phyloP scores from a whole-genome alignment of 2,329 filamentous ascomycete species.

The Penicillium sp. region DNA sequence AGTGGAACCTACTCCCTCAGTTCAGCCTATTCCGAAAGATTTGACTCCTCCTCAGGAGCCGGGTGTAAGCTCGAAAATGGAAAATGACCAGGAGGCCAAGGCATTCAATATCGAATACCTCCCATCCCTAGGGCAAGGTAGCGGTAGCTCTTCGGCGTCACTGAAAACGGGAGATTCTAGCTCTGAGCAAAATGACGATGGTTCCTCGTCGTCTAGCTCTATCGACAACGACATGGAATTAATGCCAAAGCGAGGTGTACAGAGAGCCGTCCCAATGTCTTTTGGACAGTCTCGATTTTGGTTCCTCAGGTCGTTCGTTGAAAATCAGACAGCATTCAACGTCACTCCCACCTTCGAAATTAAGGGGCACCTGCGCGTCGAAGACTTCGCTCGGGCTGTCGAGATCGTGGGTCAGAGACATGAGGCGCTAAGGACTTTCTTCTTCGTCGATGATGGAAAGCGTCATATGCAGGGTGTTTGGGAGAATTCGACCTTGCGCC shows the following conservation, averaged over 20 bases:
- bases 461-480: slow-evolving; percentile 21
- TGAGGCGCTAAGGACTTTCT: slow-evolving; percentile 32
- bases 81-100: too few relatives aligned
- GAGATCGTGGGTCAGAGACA: slow-evolving; percentile 25
- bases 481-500: slow-evolving; percentile 19
- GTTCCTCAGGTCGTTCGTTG: slow-evolving; percentile 27
- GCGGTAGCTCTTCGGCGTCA: slow-evolving; percentile 10
- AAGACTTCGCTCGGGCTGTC: slow-evolving; percentile 33
- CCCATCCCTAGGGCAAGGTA: not conserved
- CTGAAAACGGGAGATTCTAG: slow-evolving; percentile 11
- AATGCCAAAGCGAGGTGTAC: slow-evolving; percentile 2
- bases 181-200: slow-evolving; percentile 13
- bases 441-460: slow-evolving; percentile 17
- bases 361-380: slow-evolving; percentile 29
- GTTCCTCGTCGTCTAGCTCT: slow-evolving; percentile 8
- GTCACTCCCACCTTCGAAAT: slow-evolving; percentile 31
- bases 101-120: slow-evolving; percentile 8
- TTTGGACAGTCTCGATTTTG: slow-evolving; percentile 42
- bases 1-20: not conserved
- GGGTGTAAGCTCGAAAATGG: too few relatives aligned
- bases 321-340: slow-evolving; percentile 40
- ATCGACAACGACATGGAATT: slow-evolving; percentile 1
- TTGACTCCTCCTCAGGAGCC: too few relatives aligned
- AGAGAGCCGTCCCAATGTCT: slow-evolving; percentile 29
- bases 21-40: not conserved